Evolutionary conservation across 768 basidiomycete genomes (phyloP), one percentile per base, ranked within the genome.

Genomic region (Arthromyces matolae): DNA sequence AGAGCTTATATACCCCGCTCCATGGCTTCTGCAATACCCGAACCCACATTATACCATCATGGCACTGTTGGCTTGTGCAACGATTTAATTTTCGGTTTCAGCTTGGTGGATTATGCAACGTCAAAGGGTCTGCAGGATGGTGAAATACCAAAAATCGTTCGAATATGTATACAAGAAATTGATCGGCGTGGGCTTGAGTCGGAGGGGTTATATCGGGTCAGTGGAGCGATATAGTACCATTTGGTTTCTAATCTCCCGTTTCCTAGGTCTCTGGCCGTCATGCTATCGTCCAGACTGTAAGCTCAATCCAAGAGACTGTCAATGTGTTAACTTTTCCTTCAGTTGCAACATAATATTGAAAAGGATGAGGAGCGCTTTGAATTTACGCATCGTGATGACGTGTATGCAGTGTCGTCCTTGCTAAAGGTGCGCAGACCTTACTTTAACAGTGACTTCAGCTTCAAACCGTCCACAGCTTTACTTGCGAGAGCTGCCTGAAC

Each of bases 71-170:
- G 93, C 20, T 82, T 84, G 61, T 96, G 93, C 60, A 80, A 78
- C 43, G 92, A 94, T 64, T 67, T 96, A 20, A 88, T 94, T 27
- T 96, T 95, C 60, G 93, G 93, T 19, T 83, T 94, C 54, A 85
- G 80, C 55, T 68, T 96, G 48, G 83, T 86, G 32, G 93, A 94
- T 60, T 95, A 96, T 60, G 89, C 93, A 13, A 91, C 86, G 31
- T 77, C 89, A 8, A 80, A 91, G 52, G 80, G 79, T 34, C 68
- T 90, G 14, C 71, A 67, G 14, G 90, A 93, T 51, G 81, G 80
- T 9, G 80, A 85, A 8, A 72, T 88, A 25, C 93, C 93, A 0
- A 87, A 82, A 64, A 87, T 94, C 42, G 70, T 95, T 12, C 73
- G 74, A 47, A 80, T 92, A 31, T 93, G 90, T 63, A 82, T 93